A percentile compares a stretch with the other conserved stretches of the same genome.
Evolutionary conservation across 148 eudicot genomes (phyloP).

Genomic region (Rhododendron kiyosumense): DNA sequence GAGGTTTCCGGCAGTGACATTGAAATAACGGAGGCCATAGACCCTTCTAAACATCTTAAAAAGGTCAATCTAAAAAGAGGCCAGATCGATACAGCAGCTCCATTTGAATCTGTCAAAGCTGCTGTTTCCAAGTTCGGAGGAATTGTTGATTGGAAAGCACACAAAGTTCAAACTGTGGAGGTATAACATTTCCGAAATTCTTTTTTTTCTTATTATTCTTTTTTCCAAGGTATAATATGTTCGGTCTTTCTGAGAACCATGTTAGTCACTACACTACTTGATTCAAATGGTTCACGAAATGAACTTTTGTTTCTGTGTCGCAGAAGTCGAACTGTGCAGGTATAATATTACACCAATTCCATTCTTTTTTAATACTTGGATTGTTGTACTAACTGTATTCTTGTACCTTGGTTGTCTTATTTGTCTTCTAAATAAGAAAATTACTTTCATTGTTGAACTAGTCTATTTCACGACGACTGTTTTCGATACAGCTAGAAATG

Average conservation of each 20-base stretch:
- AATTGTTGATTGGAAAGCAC: conserved; percentile 97
- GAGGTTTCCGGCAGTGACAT: background rate
- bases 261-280: background rate
- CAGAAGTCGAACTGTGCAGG: conserved; percentile 65
- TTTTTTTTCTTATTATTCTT: background rate
- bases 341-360: conserved; percentile 6
- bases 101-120: conserved; percentile 85
- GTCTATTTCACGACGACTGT: background rate
- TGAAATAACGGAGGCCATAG: background rate
- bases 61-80: conserved; percentile 24
- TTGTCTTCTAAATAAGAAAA: background rate
- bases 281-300: background rate
- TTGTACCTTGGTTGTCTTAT: background rate
- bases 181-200: conserved; percentile 21
- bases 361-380: no score
- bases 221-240: background rate
- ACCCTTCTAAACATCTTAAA: conserved; percentile 10
- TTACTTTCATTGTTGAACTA: background rate
- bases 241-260: background rate
- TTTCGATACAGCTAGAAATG: background rate
- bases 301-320: no score
- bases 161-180: conserved; percentile 82
- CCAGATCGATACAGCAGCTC: conserved; percentile 76
- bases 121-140: conserved; percentile 98
- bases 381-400: background rate